Evolutionary conservation across 2,329 filamentous ascomycete species (phyloP).

Genomic region (Colletotrichum scovillei): DNA sequence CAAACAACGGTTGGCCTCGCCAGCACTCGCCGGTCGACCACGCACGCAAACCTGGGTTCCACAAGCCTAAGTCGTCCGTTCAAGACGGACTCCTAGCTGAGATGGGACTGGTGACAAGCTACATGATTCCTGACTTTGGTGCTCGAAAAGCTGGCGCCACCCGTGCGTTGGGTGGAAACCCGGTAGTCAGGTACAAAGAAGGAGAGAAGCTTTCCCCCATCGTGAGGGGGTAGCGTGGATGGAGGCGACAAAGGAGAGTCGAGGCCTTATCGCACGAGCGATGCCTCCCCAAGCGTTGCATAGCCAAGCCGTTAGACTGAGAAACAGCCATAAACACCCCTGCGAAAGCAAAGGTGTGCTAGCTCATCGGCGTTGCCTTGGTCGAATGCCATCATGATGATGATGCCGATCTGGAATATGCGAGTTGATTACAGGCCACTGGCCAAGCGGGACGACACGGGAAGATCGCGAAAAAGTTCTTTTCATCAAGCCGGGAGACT

Average conservation of each 20-base stretch:
- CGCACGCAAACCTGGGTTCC: slow-evolving; percentile 14
- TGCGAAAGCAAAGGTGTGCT: slow-evolving; percentile 9
- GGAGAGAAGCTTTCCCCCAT: slow-evolving; percentile 3
- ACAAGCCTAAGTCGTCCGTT: slow-evolving; percentile 16
- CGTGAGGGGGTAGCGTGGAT: slow-evolving; percentile 26
- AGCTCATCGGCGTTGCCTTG: slow-evolving; percentile 1
- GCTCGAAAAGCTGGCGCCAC: slow-evolving; percentile 23
- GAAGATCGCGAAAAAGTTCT: neutral
- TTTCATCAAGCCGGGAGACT: neutral
- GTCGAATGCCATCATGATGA: neutral
- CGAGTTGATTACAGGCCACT: neutral
- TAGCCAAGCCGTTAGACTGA: slow-evolving; percentile 31
- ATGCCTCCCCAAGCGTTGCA: slow-evolving; percentile 29
- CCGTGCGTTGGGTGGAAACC: slow-evolving; percentile 25
- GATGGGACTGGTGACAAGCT: slow-evolving; percentile 31
- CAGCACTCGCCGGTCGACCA: slow-evolving; percentile 9
- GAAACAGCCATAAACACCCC: slow-evolving; percentile 17
- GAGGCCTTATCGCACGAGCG: slow-evolving; percentile 24
- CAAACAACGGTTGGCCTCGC: slow-evolving; percentile 17
- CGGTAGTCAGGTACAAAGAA: slow-evolving; percentile 28
- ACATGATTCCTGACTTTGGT: slow-evolving; percentile 19
- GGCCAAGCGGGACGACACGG: neutral
- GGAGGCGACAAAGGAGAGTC: slow-evolving; percentile 20
- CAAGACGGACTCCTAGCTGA: slow-evolving; percentile 23
- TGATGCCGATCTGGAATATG: neutral